phyloP scores from a whole-genome alignment of 2,329 filamentous ascomycete species.

The Fusarium sp. region DNA sequence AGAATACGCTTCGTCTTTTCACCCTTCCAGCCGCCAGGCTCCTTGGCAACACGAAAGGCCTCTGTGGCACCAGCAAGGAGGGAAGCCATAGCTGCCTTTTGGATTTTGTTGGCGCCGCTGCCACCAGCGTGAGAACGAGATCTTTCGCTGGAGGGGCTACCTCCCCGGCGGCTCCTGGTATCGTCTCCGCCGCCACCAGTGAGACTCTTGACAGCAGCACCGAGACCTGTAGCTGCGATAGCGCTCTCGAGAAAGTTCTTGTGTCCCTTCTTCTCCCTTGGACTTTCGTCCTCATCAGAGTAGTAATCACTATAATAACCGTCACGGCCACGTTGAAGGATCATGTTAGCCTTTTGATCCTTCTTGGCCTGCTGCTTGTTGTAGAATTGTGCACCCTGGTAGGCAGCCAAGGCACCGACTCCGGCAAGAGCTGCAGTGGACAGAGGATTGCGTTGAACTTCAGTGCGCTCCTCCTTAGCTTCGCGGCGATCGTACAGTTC shows the following conservation, averaged over 20 bases:
- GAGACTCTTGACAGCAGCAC: conserved; percentile 68
- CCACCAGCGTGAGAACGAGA: conserved; percentile 61
- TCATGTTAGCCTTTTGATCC: conserved; percentile 63
- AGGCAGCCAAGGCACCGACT: conserved; percentile 71
- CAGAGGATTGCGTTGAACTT: conserved; percentile 67
- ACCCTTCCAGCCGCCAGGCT: conserved; percentile 88
- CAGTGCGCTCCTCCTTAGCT: conserved; percentile 59
- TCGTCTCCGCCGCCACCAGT: conserved; percentile 60
- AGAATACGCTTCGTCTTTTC: conserved; percentile 92
- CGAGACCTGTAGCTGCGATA: conserved; percentile 69
- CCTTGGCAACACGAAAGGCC: conserved; percentile 89
- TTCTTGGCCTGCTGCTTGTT: conserved; percentile 68
- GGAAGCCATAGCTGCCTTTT: conserved; percentile 91
- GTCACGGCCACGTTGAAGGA: conserved; percentile 64
- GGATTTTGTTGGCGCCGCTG: conserved; percentile 68
- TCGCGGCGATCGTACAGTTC: conserved; percentile 72
- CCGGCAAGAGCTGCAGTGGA: conserved; percentile 70
- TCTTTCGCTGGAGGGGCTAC: conserved; percentile 57
- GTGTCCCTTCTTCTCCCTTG: conserved; percentile 67
- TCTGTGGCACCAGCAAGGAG: conserved; percentile 90
- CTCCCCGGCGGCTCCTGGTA: conserved; percentile 61
- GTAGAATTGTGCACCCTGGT: conserved; percentile 71
- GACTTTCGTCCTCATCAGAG: conserved; percentile 64
- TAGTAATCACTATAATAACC: conserved; percentile 65
- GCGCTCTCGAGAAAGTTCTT: conserved; percentile 73